A percentile compares a stretch with the other conserved stretches of the same genome.
These are phyloP conservation scores for Albugo laibachii DNA, from an alignment of 352 stramenopile species.

Conservation along the genomic window DNA sequence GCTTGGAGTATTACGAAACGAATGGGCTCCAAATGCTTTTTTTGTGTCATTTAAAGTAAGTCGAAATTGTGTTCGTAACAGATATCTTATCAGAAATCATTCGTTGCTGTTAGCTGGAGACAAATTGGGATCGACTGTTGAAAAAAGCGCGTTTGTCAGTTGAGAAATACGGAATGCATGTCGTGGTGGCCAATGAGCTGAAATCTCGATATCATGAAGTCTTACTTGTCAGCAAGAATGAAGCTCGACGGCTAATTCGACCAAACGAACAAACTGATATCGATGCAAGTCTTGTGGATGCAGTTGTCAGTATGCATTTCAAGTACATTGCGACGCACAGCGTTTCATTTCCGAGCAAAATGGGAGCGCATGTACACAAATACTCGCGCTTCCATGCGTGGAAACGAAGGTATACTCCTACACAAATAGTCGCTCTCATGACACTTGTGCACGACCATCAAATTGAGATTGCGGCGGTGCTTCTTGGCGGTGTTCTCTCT, in stretches of 20 bases:
- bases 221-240: slow-evolving; percentile 41
- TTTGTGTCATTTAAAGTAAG: slow-evolving; percentile 90
- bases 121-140: slow-evolving; percentile 85
- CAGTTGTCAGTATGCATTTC: slow-evolving; percentile 43
- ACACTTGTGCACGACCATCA: slow-evolving; percentile 34
- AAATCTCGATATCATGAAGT: slow-evolving; percentile 85
- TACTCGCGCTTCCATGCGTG: slow-evolving; percentile 9
- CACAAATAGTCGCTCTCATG: slow-evolving; percentile 17
- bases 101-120: slow-evolving; percentile 72
- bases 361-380: slow-evolving; percentile 8
- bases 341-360: slow-evolving; percentile 31
- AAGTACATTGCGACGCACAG: slow-evolving; percentile 42
- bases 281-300: slow-evolving; percentile 34
- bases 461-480: slow-evolving; percentile 46
- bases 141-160: slow-evolving; percentile 86
- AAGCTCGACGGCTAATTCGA: slow-evolving; percentile 28
- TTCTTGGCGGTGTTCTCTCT: slow-evolving; percentile 47
- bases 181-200: slow-evolving; percentile 96
- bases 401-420: slow-evolving; percentile 18
- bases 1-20: slow-evolving; percentile 74
- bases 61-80: neutral
- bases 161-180: slow-evolving; percentile 88
- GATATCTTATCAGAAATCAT: slow-evolving; percentile 1
- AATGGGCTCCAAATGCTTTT: slow-evolving; percentile 91
- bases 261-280: slow-evolving; percentile 45